phyloP scores from a whole-genome alignment of 371 early-diverging fungal species.

The Mucor mucedo region DNA sequence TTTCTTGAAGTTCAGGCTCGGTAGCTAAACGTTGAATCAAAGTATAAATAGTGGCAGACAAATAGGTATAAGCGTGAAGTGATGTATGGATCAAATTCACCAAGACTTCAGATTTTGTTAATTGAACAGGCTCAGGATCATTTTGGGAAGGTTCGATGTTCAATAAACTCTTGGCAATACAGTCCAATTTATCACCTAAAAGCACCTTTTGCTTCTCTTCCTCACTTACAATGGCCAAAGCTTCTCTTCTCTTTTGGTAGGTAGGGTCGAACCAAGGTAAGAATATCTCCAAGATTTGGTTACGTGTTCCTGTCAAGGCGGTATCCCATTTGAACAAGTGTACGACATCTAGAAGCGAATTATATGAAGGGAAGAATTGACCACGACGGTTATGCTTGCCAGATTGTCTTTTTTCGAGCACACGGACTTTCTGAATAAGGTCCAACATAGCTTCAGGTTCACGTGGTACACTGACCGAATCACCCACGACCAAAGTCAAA shows the following conservation, averaged over 20 bases:
- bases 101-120: conserved; percentile 40
- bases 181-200: background rate
- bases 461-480: background rate
- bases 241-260: background rate
- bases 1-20: conserved; percentile 34
- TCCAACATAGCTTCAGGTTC: conserved; percentile 25
- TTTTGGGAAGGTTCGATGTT: conserved; percentile 40
- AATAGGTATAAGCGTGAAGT: conserved; percentile 42
- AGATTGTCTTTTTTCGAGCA: conserved; percentile 26
- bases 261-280: conserved; percentile 19
- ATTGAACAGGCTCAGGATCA: conserved; percentile 42
- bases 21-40: conserved; percentile 45
- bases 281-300: conserved; percentile 19
- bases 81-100: conserved; percentile 44
- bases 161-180: conserved; percentile 24
- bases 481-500: conserved; percentile 34
- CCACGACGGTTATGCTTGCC: conserved; percentile 33
- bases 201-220: background rate
- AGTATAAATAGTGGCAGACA: conserved; percentile 41
- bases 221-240: background rate
- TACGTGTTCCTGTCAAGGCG: background rate
- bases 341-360: conserved; percentile 9
- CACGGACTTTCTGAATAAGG: conserved; percentile 23
- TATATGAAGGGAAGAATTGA: conserved; percentile 27
- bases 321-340: conserved; percentile 10